Conservation (phyloP, 176 grass and related monocot genomes). For the Cymbopogon citratus region DNA sequence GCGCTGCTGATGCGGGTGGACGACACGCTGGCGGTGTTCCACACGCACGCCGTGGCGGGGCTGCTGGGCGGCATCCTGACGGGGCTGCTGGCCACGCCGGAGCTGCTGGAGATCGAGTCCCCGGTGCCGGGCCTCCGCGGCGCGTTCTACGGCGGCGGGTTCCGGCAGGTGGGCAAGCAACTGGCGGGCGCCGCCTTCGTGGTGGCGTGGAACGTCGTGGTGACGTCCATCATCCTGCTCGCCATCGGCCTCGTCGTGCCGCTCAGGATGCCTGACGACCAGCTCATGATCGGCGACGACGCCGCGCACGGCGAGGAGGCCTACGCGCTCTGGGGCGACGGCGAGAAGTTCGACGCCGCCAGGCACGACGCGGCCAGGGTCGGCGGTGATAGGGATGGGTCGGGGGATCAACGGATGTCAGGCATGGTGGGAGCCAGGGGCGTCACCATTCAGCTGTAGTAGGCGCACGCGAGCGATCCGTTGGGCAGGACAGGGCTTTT, state of each 20-base stretch:
- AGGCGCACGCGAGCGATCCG: too few relatives aligned
- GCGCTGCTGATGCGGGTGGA: conserved; percentile 60
- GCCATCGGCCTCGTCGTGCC: conserved; percentile 48
- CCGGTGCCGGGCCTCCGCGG: conserved; percentile 36
- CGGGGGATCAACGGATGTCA: too few relatives aligned
- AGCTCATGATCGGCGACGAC: conserved; percentile 84
- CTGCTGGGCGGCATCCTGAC: conserved; percentile 68
- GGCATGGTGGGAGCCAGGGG: too few relatives aligned
- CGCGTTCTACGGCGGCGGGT: conserved; percentile 67
- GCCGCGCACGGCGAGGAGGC: conserved; percentile 83
- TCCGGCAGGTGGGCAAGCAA: conserved; percentile 56
- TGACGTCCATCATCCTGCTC: conserved; percentile 61
- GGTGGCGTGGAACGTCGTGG: conserved; percentile 51
- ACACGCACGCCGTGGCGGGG: conserved; percentile 69
- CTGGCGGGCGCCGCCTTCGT: conserved; percentile 65
- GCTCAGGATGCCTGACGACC: conserved; percentile 70
- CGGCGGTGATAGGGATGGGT: neutral
- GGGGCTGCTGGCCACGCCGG: conserved; percentile 55
- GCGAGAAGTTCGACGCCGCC: conserved; percentile 73
- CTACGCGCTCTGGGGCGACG: conserved; percentile 82
- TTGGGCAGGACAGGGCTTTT: too few relatives aligned
- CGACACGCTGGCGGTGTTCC: conserved; percentile 70
- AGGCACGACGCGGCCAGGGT: conserved; percentile 50
- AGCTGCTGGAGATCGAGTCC: conserved; percentile 42
- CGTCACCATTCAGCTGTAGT: too few relatives aligned